Percentiles rank a stretch among this genome's conserved stretches.
phyloP scores from a whole-genome alignment of 805 yeast genomes.

The Tetrapisispora nanseiensis region DNA sequence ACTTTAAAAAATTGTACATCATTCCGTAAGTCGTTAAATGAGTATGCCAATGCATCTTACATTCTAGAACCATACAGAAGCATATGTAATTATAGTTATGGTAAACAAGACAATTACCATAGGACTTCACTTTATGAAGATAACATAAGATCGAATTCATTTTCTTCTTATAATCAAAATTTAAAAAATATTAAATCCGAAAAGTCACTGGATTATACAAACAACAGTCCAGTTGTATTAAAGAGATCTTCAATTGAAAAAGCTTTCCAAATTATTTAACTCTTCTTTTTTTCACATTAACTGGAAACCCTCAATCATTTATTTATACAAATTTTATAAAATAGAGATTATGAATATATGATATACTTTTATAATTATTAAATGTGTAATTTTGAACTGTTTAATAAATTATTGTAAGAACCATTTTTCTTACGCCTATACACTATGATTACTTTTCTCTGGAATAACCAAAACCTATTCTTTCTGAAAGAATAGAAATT shows the following conservation, averaged over 20 bases:
- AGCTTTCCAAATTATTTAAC: not conserved
- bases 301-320: not conserved
- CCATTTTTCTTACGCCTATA: no score
- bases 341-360: no score
- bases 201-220: not conserved
- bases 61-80: not conserved
- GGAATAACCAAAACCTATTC: no score
- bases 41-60: not conserved
- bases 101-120: not conserved
- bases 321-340: not conserved
- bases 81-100: not conserved
- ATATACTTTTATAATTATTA: no score
- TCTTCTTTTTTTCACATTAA: not conserved
- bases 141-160: not conserved
- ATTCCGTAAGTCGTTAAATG: not conserved
- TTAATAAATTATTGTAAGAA: no score
- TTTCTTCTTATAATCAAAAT: not conserved
- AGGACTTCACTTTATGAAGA: not conserved
- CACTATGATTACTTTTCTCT: no score
- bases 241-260: not conserved
- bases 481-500: no score
- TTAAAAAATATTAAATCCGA: not conserved
- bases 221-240: not conserved
- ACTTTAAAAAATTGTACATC: not conserved
- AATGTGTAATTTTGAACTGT: no score